phyloP scores from a whole-genome alignment of 108 stramenopile genomes.

The Heterococcus sp. region DNA sequence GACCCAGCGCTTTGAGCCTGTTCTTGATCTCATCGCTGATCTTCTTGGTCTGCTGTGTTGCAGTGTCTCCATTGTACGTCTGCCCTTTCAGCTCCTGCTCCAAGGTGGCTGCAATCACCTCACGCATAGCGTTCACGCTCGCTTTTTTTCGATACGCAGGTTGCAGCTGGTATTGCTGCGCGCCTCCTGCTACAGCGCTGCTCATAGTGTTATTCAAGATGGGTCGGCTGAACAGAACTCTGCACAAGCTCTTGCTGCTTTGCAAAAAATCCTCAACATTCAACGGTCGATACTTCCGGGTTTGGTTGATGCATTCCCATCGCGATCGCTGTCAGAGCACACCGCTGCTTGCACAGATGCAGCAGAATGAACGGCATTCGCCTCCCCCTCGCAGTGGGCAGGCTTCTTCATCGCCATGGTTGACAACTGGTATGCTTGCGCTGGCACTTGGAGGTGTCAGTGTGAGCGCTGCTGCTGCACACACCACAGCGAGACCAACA shows the following conservation, averaged over 20 bases:
- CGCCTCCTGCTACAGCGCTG: not conserved
- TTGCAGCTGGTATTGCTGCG: not conserved
- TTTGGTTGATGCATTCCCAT: too few relatives aligned
- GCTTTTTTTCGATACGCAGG: conserved; percentile 3
- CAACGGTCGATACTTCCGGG: too few relatives aligned
- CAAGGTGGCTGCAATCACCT: conserved; percentile 22
- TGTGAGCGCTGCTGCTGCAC: too few relatives aligned
- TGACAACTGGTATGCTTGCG: too few relatives aligned
- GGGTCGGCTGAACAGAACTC: not conserved
- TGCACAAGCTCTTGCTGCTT: not conserved
- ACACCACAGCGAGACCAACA: too few relatives aligned
- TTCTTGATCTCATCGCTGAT: conserved; percentile 41
- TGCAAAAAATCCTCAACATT: not conserved
- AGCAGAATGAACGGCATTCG: too few relatives aligned
- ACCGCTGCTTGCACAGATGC: too few relatives aligned
- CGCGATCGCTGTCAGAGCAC: too few relatives aligned
- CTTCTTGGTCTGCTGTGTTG: conserved; percentile 28
- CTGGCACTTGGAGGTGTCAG: too few relatives aligned
- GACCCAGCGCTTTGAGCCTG: conserved; percentile 34
- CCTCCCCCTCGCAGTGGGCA: too few relatives aligned
- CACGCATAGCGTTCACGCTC: conserved; percentile 26
- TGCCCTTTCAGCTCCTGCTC: conserved; percentile 35
- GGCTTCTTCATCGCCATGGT: too few relatives aligned
- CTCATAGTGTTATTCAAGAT: not conserved
- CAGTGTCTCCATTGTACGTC: conserved; percentile 32